Base-by-base conservation (phyloP, 2,329 filamentous ascomycete species). In the Aspergillus tanneri region DNA sequence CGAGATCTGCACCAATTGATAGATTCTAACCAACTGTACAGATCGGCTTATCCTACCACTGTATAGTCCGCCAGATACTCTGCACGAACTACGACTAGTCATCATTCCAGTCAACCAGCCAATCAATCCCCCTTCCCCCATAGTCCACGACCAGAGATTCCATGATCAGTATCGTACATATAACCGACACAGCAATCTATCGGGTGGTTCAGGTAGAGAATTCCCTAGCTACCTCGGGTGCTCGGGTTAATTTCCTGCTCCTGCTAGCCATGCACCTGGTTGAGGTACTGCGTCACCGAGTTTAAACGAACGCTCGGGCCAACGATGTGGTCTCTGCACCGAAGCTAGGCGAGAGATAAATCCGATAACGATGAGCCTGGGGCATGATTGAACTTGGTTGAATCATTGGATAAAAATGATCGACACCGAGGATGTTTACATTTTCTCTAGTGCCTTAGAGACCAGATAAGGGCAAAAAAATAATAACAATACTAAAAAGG, bases 221-320 rank as follows among this genome's bases (percentile, higher is more conserved):
- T 49, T 46, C 32, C 44, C 45, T 51, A 38, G 23, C 45, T 53
- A 58, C 55, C 55, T 57, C 54, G 55, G 55, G 51, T 50, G 32
- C 45, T 58, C 55, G 55, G 55, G 51, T 39, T 53, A 56, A 53
- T 56, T 42, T 8, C 28, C 34, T n/a, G n/a, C n/a, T 36, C 50
- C 47, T 18, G 4, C 18, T 22, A 10, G 23, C 38, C 38, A 16
- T 14, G 19, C 16, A 4, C 4, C 18, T 21, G n/a, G 23, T 24
- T 21, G 21, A 40, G 21, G 21, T 25, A 19, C 37, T 24, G 21
- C n/a, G 24, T 25, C 22, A 23, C n/a, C 19, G 22, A 24, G 22
- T 22, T 19, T 22, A 38, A 38, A 38, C 36, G 36, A 38, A 34
- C 30, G 30, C 30, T 34, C 30, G 30, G 30, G 30, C 30, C 30